A percentile compares a stretch with the other conserved stretches of the same genome.
Conservation (phyloP, 2,329 filamentous ascomycete species). For the Alternaria metachromatica region DNA sequence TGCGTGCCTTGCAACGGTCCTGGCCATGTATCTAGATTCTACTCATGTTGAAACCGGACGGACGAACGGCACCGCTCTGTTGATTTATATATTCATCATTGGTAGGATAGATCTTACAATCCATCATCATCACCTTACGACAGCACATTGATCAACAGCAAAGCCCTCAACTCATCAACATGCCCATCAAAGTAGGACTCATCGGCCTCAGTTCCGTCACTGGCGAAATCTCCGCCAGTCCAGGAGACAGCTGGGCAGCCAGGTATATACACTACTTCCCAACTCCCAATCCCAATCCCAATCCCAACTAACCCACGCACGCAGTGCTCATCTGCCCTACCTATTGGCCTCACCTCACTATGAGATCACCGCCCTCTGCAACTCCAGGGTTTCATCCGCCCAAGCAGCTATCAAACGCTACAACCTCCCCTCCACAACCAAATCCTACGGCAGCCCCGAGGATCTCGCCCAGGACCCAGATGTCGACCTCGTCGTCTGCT, state of each 20-base stretch:
- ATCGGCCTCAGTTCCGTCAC: slow-evolving; percentile 30
- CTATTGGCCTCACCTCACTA: not conserved
- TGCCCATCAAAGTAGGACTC: slow-evolving; percentile 40
- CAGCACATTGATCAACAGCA: not conserved
- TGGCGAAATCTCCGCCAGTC: slow-evolving; percentile 1
- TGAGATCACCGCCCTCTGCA: slow-evolving; percentile 42
- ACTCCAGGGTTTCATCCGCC: not conserved
- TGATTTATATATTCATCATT: not conserved
- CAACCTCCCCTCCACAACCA: not conserved
- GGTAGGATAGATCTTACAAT: not conserved
- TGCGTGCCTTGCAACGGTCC: not conserved
- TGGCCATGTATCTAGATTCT: not conserved
- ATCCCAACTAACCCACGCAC: not conserved
- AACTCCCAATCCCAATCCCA: not conserved
- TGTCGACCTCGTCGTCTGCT: not conserved
- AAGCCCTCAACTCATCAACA: slow-evolving; percentile 4
- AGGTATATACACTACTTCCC: not conserved
- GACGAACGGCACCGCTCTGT: not conserved
- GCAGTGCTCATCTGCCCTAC: not conserved
- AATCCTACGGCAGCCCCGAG: not conserved
- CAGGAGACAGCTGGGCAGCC: slow-evolving; percentile 31
- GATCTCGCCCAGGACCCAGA: not conserved
- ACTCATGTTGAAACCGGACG: not conserved
- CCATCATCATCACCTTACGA: not conserved
- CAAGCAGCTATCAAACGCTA: not conserved